A percentile compares a stretch with the other conserved stretches of the same genome.
These are phyloP conservation scores for Bolboschoenoplectus hybrid DNA, from an alignment of 202 grass and related monocot species.

Conservation along the genomic window DNA sequence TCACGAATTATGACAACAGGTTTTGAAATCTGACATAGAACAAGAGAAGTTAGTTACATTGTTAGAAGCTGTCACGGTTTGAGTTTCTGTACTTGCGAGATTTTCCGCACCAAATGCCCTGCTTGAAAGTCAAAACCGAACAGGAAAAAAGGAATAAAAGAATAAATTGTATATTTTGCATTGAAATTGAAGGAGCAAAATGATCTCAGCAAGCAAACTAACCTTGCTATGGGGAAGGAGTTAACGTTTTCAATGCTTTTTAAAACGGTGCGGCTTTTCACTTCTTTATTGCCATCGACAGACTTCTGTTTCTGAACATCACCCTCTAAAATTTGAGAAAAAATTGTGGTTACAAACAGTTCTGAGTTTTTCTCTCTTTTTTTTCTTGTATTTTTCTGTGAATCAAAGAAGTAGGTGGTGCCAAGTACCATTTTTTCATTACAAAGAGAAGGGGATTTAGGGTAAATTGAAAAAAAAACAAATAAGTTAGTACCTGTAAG, in stretches of 20 bases:
- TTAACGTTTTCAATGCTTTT: conserved; percentile 45
- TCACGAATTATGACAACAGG: background rate
- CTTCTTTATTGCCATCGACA: background rate
- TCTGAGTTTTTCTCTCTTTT: background rate
- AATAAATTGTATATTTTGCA: background rate
- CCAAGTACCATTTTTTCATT: background rate
- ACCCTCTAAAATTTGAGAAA: background rate
- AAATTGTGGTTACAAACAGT: conserved; percentile 1
- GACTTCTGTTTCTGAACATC: background rate
- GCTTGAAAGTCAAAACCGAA: background rate
- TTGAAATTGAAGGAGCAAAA: background rate
- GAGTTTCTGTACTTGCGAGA: background rate
- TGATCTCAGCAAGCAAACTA: background rate
- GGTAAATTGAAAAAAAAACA: background rate
- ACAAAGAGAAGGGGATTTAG: background rate
- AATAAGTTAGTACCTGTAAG: background rate
- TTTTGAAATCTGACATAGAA: background rate
- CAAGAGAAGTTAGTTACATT: background rate
- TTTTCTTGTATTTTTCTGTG: background rate
- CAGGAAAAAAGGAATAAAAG: background rate
- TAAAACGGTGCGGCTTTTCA: background rate
- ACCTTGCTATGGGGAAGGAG: conserved; percentile 43
- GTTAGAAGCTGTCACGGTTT: background rate
- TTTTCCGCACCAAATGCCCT: background rate
- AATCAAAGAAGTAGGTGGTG: background rate